Evolutionary conservation across 2,329 filamentous ascomycete species (phyloP).

Genomic region (Cladorrhinum sp.): DNA sequence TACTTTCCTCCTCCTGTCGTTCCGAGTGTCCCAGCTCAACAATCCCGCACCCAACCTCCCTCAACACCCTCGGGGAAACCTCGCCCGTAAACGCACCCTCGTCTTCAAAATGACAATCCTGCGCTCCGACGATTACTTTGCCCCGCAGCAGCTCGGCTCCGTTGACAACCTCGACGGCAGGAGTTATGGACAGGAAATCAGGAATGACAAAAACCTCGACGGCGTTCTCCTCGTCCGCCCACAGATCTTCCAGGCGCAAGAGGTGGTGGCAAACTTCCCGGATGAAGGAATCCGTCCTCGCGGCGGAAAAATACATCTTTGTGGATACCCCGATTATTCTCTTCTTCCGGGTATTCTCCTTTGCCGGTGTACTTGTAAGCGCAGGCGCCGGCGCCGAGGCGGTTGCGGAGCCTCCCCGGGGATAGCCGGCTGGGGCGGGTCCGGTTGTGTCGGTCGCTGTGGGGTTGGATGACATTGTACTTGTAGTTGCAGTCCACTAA

Average conservation of each 20-base stretch:
- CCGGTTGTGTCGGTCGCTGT: no score
- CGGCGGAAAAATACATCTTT: constrained; percentile 76
- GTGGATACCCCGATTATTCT: constrained; percentile 70
- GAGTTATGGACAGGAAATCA: constrained; percentile 67
- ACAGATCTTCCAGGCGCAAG: constrained; percentile 16
- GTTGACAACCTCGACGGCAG: constrained; percentile 42
- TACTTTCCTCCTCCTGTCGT: constrained; percentile 58
- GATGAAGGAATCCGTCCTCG: constrained; percentile 58
- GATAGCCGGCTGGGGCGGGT: neutral
- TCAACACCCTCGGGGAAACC: constrained; percentile 65
- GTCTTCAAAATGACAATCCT: constrained; percentile 70
- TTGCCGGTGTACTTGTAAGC: no score
- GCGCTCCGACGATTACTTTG: constrained; percentile 66
- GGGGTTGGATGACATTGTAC: neutral
- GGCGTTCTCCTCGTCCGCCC: constrained; percentile 46
- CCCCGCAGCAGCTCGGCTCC: constrained; percentile 26
- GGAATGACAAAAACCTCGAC: constrained; percentile 75
- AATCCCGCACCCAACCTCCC: constrained; percentile 65
- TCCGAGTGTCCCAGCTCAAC: constrained; percentile 83
- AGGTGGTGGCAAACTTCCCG: constrained; percentile 31
- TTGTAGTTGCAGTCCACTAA: no score
- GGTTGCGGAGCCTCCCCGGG: neutral
- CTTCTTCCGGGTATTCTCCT: constrained; percentile 37
- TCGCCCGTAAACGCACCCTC: constrained; percentile 74
- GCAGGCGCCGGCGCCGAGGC: neutral